Percentiles rank a stretch among this genome's conserved stretches.
Evolutionary conservation across 1,284 basidiomycete species (phyloP).

Genomic region (Moesziomyces aphidis): DNA sequence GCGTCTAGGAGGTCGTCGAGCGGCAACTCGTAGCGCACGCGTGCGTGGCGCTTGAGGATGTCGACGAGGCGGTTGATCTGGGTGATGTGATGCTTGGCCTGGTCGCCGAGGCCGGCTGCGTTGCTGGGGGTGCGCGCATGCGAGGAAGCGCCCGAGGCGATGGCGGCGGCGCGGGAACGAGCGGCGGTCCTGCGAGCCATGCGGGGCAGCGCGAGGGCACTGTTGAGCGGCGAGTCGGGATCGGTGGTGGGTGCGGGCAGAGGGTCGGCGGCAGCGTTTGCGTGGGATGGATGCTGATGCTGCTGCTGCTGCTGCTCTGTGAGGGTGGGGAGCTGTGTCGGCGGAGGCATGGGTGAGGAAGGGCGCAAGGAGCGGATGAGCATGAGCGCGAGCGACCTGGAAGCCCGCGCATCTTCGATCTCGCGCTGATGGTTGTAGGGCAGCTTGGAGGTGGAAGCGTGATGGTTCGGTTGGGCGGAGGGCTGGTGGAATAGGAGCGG

Average conservation of each 20-base stretch:
- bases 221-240: conserved; percentile 31
- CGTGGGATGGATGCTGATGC: neutral
- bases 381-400: conserved; percentile 31
- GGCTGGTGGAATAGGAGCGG: neutral
- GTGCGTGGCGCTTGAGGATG: conserved; percentile 79
- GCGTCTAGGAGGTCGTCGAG: conserved; percentile 78
- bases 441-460: conserved; percentile 1
- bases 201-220: conserved; percentile 24
- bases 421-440: conserved; percentile 18
- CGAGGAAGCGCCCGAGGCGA: conserved; percentile 27
- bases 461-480: neutral
- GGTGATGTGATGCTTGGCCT: conserved; percentile 46
- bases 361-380: conserved; percentile 44
- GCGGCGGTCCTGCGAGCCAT: conserved; percentile 38
- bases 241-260: conserved; percentile 1
- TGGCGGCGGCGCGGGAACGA: conserved; percentile 42
- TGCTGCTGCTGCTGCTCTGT: conserved; percentile 11
- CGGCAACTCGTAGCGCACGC: conserved; percentile 81
- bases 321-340: conserved; percentile 23
- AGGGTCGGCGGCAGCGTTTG: neutral
- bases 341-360: conserved; percentile 29
- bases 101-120: conserved; percentile 48
- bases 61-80: conserved; percentile 76
- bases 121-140: conserved; percentile 55
- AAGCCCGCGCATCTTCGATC: conserved; percentile 40